Evolutionary conservation across 2,329 filamentous ascomycete genomes (phyloP).

Genomic region (Hymenoscyphus repandus): DNA sequence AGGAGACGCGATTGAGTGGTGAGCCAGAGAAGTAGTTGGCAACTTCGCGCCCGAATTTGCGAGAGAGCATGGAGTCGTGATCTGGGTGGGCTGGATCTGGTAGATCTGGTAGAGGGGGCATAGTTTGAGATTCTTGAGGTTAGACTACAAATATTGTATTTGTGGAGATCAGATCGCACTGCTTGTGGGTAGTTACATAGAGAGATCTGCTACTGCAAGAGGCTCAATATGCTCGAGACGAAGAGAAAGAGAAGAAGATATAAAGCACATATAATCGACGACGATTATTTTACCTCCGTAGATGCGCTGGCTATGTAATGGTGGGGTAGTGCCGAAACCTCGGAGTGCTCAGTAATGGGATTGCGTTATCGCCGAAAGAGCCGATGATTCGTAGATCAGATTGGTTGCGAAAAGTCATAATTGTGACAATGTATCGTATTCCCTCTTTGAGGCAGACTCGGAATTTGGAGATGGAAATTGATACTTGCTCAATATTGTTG

Average conservation of each 20-base stretch:
- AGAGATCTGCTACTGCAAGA: neutral
- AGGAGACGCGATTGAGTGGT: slow-evolving; percentile 73
- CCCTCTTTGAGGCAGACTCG: no score
- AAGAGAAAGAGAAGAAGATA: neutral
- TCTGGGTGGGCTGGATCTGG: slow-evolving; percentile 28
- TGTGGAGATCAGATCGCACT: neutral
- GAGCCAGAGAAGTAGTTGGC: slow-evolving; percentile 81
- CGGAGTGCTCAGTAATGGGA: slow-evolving; percentile 2
- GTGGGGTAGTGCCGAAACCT: slow-evolving; percentile 8
- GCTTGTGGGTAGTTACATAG: neutral
- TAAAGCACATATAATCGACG: neutral
- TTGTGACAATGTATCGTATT: no score
- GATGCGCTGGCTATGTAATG: slow-evolving; percentile 11
- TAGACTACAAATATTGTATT: neutral
- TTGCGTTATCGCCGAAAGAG: slow-evolving; percentile 15
- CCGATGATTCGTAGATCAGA: neutral
- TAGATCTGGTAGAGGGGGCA: slow-evolving; percentile 29
- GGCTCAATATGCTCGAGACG: neutral
- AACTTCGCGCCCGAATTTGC: slow-evolving; percentile 73
- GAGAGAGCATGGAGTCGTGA: slow-evolving; percentile 55
- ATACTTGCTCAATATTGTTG: no score
- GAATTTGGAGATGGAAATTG: no score
- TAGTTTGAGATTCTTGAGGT: slow-evolving; percentile 12
- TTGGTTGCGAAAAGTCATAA: no score
- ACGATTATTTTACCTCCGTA: neutral